Conservation (phyloP, 2,329 filamentous ascomycete genomes). For the Neopestalotiopsis rosae region DNA sequence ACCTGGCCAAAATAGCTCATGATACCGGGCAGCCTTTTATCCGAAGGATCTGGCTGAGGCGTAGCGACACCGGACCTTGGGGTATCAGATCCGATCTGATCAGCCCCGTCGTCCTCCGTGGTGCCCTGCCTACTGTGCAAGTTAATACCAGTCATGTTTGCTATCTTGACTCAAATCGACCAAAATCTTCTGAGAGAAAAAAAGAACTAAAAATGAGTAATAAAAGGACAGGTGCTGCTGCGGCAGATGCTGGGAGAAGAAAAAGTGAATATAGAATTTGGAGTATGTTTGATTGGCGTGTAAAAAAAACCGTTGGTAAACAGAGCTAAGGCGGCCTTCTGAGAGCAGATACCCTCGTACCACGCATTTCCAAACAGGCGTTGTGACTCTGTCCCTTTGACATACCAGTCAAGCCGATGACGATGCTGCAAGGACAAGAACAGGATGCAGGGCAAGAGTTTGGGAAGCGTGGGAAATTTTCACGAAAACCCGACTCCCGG, state of each 20-base stretch:
- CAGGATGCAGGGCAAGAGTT: constrained; percentile 7
- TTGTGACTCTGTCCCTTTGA: constrained; percentile 19
- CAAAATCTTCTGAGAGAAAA: neutral
- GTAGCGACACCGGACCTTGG: constrained; percentile 92
- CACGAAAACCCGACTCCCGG: constrained; percentile 17
- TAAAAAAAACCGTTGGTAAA: constrained; percentile 8
- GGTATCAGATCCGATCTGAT: constrained; percentile 83
- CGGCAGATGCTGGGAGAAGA: constrained; percentile 22
- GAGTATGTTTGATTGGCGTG: constrained; percentile 12
- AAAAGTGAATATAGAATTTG: constrained; percentile 20
- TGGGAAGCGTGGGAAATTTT: constrained; percentile 19
- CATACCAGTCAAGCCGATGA: constrained; percentile 18
- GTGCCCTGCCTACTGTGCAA: constrained; percentile 57
- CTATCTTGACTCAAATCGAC: constrained; percentile 14
- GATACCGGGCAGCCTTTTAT: constrained; percentile 95
- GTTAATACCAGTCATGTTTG: constrained; percentile 53
- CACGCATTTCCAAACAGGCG: constrained; percentile 21
- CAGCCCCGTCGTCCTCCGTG: constrained; percentile 72
- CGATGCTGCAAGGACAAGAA: constrained; percentile 11
- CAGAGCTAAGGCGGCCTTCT: constrained; percentile 21
- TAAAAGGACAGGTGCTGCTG: constrained; percentile 18
- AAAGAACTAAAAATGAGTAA: neutral
- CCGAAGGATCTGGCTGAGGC: constrained; percentile 88
- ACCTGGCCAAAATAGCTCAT: constrained; percentile 99
- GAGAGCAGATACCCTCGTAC: constrained; percentile 19